Evolutionary conservation across 306 rosid species (phyloP).

Genomic region (Vicia sativa): DNA sequence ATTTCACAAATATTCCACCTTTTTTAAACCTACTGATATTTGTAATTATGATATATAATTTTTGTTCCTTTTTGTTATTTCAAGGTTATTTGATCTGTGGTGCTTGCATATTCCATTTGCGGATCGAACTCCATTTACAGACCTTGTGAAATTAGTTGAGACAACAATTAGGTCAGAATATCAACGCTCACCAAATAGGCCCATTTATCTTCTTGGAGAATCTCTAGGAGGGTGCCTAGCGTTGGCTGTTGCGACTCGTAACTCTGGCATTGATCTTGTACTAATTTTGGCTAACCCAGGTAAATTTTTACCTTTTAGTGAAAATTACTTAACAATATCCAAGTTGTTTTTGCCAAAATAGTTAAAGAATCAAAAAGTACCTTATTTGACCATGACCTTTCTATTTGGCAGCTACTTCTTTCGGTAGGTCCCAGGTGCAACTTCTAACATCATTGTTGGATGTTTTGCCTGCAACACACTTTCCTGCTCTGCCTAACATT

Average conservation of each 20-base stretch:
- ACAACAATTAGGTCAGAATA: slow-evolving; percentile 59
- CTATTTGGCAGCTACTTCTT: slow-evolving; percentile 74
- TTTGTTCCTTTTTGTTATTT: too few species aligned
- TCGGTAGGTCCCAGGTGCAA: slow-evolving; percentile 65
- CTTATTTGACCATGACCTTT: slow-evolving; percentile 30
- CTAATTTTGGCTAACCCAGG: slow-evolving; percentile 90
- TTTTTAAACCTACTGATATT: too few species aligned
- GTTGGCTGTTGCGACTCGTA: slow-evolving; percentile 80
- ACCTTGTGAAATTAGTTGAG: slow-evolving; percentile 75
- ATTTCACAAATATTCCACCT: too few species aligned
- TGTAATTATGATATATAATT: too few species aligned
- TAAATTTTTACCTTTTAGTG: slow-evolving; percentile 35
- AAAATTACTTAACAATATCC: too few species aligned
- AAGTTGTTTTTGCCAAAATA: too few species aligned
- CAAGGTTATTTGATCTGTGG: slow-evolving; percentile 75
- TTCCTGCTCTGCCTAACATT: slow-evolving; percentile 53
- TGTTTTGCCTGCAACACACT: too few species aligned
- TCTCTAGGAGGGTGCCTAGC: slow-evolving; percentile 91
- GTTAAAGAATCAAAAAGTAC: too few species aligned
- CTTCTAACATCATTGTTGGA: slow-evolving; percentile 62
- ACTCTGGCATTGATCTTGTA: slow-evolving; percentile 76
- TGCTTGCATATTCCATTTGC: slow-evolving; percentile 88
- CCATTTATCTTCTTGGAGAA: slow-evolving; percentile 87
- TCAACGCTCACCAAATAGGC: slow-evolving; percentile 60
- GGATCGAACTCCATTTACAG: slow-evolving; percentile 83